These are phyloP conservation scores for Yarrowia deformans DNA, from an alignment of 805 yeast genomes.

Conservation along the genomic window DNA sequence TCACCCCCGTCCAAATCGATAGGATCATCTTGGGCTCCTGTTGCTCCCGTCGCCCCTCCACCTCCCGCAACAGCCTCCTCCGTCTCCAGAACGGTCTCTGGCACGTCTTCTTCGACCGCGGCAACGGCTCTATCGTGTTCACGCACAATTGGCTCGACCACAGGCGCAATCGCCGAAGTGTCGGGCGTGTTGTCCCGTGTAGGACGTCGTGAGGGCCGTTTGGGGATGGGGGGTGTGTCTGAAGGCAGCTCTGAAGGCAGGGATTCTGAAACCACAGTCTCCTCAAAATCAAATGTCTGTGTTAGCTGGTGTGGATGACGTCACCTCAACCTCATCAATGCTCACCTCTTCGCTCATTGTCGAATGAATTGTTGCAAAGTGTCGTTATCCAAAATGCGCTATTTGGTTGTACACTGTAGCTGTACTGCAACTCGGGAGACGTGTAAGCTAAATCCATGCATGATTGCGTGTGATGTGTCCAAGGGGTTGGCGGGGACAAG, in stretches of 20 bases:
- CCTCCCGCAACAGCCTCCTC: neutral
- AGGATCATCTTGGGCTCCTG: neutral
- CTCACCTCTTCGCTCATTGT: constrained; percentile 23
- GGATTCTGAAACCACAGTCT: neutral
- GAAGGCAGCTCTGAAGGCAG: no score
- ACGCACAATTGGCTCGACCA: constrained; percentile 22
- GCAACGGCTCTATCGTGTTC: constrained; percentile 8
- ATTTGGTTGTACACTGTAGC: no score
- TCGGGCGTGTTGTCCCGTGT: neutral
- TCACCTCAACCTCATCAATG: neutral
- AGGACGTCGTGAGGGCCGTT: constrained; percentile 16
- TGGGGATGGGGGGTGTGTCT: constrained; percentile 16
- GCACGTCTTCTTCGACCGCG: neutral
- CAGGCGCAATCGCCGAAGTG: neutral
- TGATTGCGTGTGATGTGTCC: neutral
- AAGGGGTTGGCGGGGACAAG: neutral
- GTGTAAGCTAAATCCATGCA: constrained; percentile 7
- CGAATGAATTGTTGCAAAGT: no score
- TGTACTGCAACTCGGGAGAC: neutral
- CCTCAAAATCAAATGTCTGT: constrained; percentile 28
- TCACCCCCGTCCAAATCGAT: neutral
- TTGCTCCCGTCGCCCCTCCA: neutral
- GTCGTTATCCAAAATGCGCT: no score
- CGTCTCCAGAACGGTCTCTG: neutral
- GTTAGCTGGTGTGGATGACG: neutral